These are phyloP conservation scores for Cutaneotrichosporon mucoides DNA, from an alignment of 1,284 basidiomycete species.

Conservation along the genomic window DNA sequence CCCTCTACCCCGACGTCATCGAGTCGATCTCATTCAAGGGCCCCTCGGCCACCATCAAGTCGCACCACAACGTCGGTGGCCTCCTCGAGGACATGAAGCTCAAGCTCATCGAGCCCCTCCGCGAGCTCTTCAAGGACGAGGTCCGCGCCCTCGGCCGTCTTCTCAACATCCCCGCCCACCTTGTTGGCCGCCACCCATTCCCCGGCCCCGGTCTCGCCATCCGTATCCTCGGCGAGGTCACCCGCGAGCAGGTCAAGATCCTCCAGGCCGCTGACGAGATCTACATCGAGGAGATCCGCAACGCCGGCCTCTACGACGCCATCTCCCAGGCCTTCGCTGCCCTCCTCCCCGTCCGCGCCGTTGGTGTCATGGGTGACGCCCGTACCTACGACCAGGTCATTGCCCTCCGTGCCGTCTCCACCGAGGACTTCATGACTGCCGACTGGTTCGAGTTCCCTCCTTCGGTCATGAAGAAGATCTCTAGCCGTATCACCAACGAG, in stretches of 20 bases:
- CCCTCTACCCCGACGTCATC: slow-evolving; percentile 98
- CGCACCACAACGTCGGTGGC: slow-evolving; percentile 98
- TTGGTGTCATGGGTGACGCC: slow-evolving; percentile 96
- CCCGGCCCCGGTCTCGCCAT: slow-evolving; percentile 99
- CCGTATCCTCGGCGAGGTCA: slow-evolving; percentile 93
- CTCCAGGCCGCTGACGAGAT: slow-evolving; percentile 94
- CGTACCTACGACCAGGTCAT: slow-evolving; percentile 95
- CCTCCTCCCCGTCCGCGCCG: slow-evolving; percentile 90
- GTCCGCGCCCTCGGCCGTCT: slow-evolving; percentile 89
- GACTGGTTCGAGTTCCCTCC: slow-evolving; percentile 98
- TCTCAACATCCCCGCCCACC: slow-evolving; percentile 85
- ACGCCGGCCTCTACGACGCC: slow-evolving; percentile 84
- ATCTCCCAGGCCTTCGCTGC: slow-evolving; percentile 98
- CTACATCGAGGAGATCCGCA: slow-evolving; percentile 96
- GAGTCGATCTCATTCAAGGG: slow-evolving; percentile 99
- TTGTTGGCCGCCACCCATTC: slow-evolving; percentile 98
- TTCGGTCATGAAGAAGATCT: slow-evolving; percentile 83
- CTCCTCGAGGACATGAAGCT: slow-evolving; percentile 97
- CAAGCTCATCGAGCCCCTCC: slow-evolving; percentile 95
- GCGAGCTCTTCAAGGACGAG: slow-evolving; percentile 99
- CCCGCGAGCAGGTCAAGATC: slow-evolving; percentile 84
- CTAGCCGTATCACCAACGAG: slow-evolving; percentile 97
- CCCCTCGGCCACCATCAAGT: slow-evolving; percentile 98
- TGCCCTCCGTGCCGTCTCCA: slow-evolving; percentile 81
- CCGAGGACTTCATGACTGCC: slow-evolving; percentile 97